Evolutionary conservation across 495 filamentous ascomycete genomes (phyloP), one percentile per base, ranked within the genome.

Genomic region (Xylaria castorea): DNA sequence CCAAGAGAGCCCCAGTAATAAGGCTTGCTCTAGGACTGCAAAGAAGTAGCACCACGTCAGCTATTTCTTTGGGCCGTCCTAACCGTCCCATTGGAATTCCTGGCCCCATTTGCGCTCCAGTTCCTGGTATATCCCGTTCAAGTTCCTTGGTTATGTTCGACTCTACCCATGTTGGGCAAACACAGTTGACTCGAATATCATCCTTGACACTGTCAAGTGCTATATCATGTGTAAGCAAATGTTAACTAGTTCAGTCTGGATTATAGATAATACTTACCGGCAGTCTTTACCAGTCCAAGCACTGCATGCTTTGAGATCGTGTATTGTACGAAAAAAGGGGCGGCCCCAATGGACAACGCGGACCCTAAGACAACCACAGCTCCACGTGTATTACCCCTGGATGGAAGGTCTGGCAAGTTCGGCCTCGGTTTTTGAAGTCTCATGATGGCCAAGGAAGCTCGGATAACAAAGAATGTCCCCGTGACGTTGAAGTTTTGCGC

Each of bases 101-200:
- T 12, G 82, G 74, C 27, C 83, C 80, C 4, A 83, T 81, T 0
- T 82, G 79, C 32, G 81, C 81, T 6, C 77, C 74, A 16, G 83
- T 71, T 53, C 81, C 81, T 12, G 79, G 71, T 7, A 81, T 79
- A 32, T 79, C 74, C 62, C 78, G 79, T 8, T 82, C 82, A 77
- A 88, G 61, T 20, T 64, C 18, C 36, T 34, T 81, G 9, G 86
- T 85, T 4, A 86, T 89, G 11, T 74, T 78, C 27, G 34, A 74
- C 69, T 84, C 84, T 38, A 87, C 83, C 1, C 87, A 78, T 6
- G 85, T 85, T 0, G 87, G 87, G 74, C 86, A 88, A 36, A 89
- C 84, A 71, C 85, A 87, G 67, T 88, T 89, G 44, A 89, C 82
- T 30, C 86, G 75, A 46, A 88, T 88, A 6, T 78, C 77, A 68